Conservation (phyloP, 441 rosid genomes). For the Erysimum pusillum region DNA sequence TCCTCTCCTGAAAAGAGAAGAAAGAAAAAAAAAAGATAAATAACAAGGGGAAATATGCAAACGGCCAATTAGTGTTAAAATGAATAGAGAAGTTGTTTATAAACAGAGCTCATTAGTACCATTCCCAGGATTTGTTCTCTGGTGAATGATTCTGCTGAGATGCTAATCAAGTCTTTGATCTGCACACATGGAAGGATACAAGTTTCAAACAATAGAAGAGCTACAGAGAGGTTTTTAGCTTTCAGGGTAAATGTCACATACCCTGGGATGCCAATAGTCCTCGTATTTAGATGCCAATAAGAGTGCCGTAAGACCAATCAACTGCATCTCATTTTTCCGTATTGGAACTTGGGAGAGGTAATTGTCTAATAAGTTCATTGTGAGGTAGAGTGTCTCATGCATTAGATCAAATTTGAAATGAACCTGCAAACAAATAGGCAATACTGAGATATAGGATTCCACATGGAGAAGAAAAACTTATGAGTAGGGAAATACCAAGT, state of each 20-base stretch:
- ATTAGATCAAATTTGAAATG: constrained; percentile 85
- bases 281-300: constrained; percentile 92
- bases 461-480: not conserved
- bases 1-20: constrained; percentile 74
- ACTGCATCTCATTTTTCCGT: constrained; percentile 81
- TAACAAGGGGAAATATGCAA: not conserved
- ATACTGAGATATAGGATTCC: constrained; percentile 21
- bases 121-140: constrained; percentile 74
- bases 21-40: not conserved
- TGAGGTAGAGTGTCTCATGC: constrained; percentile 89
- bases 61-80: not conserved
- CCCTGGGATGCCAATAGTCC: constrained; percentile 97
- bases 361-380: constrained; percentile 73
- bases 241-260: constrained; percentile 46
- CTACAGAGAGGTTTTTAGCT: constrained; percentile 18
- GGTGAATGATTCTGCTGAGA: constrained; percentile 91
- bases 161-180: constrained; percentile 86
- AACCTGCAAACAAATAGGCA: constrained; percentile 60
- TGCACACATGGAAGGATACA: constrained; percentile 45
- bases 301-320: constrained; percentile 88
- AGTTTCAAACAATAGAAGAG: constrained; percentile 22
- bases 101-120: constrained; percentile 52
- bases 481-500: constrained; percentile 23
- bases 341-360: constrained; percentile 83
- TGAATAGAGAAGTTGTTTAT: not conserved